phyloP scores from a whole-genome alignment of 2,329 filamentous ascomycete genomes.

The Cercospora beticola region DNA sequence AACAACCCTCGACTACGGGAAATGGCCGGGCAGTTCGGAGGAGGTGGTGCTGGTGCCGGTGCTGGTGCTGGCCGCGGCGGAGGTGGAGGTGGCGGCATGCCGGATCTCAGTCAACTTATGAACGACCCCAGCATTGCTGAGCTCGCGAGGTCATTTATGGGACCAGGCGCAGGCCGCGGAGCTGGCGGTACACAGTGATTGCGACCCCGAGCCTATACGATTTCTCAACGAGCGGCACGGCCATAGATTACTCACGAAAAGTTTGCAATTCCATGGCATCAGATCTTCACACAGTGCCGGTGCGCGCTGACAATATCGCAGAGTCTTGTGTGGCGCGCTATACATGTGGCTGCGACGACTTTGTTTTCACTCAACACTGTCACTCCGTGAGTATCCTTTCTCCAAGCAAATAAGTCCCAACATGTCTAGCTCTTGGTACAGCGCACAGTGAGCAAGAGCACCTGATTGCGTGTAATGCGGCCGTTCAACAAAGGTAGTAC shows the following conservation, averaged over 20 bases:
- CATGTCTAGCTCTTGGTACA: background rate
- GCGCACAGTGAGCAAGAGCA: background rate
- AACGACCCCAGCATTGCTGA: slow-evolving; percentile 87
- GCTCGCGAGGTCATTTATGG: slow-evolving; percentile 69
- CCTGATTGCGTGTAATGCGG: background rate
- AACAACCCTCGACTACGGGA: slow-evolving; percentile 84
- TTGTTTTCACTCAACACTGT: background rate
- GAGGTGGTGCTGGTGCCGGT: slow-evolving; percentile 44
- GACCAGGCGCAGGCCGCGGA: slow-evolving; percentile 32
- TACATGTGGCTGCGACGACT: background rate
- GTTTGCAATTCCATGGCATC: background rate
- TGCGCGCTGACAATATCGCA: background rate
- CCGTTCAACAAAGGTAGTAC: background rate
- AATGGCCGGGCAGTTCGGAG: slow-evolving; percentile 78
- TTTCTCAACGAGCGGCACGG: background rate
- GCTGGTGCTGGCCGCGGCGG: slow-evolving; percentile 34
- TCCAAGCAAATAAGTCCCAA: background rate
- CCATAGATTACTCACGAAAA: background rate
- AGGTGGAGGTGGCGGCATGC: slow-evolving; percentile 72
- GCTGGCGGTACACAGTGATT: slow-evolving; percentile 11
- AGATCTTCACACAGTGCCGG: background rate
- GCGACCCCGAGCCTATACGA: background rate
- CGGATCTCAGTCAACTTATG: slow-evolving; percentile 83
- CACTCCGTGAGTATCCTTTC: background rate
- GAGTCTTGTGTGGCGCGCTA: background rate